Base-by-base conservation (phyloP, 2,329 filamentous ascomycete genomes). In the Fusarium sp. region DNA sequence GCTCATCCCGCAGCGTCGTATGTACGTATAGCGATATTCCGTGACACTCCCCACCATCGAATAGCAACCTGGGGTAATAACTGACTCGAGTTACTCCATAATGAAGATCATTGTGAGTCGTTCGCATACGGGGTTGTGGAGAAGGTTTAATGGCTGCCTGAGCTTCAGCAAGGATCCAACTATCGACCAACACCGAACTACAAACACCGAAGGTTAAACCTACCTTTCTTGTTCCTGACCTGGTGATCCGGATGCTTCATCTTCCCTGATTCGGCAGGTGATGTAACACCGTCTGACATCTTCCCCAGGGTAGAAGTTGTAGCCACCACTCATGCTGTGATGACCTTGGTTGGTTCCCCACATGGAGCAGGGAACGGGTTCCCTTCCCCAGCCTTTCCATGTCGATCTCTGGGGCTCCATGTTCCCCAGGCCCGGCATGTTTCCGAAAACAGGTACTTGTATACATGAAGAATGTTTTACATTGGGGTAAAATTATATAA, bases 351-450 rank as follows among this genome's bases (percentile, higher is more conserved):
- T 30, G 57, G 37, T 45, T 47, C 58, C 14, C 58, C 58, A 61
- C 58, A 61, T 52, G 27, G 47, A 32, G 17, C 47, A 52, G 47
- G 47, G 35, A 58, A 58, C 22, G 33, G 33, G 22, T 22, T 37
- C 32, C 30, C 52, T 56, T 56, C 52, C 33, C 25, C 33, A 33
- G 25, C 17, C 22, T 45, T 43, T 32, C 20, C 35, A 47, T 59
- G 58, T n/a, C 56, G 63, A 50, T 65, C 35, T 65, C 40, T 52
- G 63, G 56, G 63, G 52, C 20, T 65, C 50, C 35, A 56, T 56
- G 40, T 33, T 47, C 59, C 35, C 43, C 43, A 45, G 57, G 17
- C 22, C 30, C 32, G 45, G 59, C 30, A 30, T 61, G 38, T 35
- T 64, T 43, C 45, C 60, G 52, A 59, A 30, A 30, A 11, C 14